Percentiles rank a stretch among this genome's conserved stretches.
phyloP scores from a whole-genome alignment of 2,329 filamentous ascomycete species.

The Huntiella abstrusa region DNA sequence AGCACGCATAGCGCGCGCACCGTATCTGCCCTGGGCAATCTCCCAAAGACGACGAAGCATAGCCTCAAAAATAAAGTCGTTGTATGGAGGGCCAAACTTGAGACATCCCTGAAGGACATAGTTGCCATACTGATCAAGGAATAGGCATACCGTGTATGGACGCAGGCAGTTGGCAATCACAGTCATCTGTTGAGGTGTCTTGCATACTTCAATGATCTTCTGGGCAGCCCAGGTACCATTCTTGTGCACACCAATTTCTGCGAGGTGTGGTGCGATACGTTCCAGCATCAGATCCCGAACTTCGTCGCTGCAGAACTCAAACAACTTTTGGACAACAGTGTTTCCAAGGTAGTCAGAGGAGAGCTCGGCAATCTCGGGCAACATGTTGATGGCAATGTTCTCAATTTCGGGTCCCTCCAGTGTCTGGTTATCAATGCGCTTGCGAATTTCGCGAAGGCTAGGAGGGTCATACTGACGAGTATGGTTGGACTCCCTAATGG shows the following conservation, averaged over 20 bases:
- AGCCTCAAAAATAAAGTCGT: conserved; percentile 93
- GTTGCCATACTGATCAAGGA: conserved; percentile 96
- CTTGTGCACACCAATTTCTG: conserved; percentile 96
- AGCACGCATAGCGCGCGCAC: conserved; percentile 86
- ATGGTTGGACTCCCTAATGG: conserved; percentile 72
- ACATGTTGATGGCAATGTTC: conserved; percentile 78
- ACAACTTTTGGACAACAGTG: conserved; percentile 97
- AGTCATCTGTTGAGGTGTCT: conserved; percentile 63
- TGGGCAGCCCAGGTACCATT: conserved; percentile 98
- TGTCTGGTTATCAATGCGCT: conserved; percentile 90
- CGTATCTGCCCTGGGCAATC: conserved; percentile 78
- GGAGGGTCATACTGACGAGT: conserved; percentile 84
- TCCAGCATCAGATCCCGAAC: conserved; percentile 81
- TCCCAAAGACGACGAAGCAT: conserved; percentile 95
- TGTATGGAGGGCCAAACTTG: conserved; percentile 74
- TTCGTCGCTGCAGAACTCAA: conserved; percentile 83
- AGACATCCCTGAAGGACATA: conserved; percentile 95
- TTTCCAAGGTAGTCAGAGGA: conserved; percentile 94
- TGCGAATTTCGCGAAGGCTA: conserved; percentile 84
- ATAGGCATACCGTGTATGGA: conserved; percentile 74
- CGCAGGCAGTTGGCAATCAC: conserved; percentile 70
- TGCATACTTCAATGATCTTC: conserved; percentile 95
- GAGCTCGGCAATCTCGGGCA: conserved; percentile 88
- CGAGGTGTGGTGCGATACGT: conserved; percentile 77
- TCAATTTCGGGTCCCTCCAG: conserved; percentile 78